Conservation (phyloP, 352 stramenopile species). For the Pythium phragmiticola region DNA sequence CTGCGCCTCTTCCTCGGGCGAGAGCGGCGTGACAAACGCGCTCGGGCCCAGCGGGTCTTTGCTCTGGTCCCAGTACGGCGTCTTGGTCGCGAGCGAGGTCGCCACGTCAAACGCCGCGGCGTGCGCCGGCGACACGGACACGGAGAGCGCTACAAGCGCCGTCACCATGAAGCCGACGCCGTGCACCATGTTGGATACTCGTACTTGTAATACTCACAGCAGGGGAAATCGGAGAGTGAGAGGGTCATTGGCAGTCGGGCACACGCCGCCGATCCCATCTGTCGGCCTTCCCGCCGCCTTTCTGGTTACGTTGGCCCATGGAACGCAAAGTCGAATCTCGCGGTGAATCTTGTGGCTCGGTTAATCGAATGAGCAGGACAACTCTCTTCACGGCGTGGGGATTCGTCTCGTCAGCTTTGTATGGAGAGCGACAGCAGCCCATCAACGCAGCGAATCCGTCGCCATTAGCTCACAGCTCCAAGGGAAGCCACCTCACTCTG, state of each 20-base stretch:
- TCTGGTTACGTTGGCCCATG: no score
- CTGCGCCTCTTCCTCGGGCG: conserved; percentile 7
- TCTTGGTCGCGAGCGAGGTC: conserved; percentile 28
- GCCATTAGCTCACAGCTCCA: conserved; percentile 1
- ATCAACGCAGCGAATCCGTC: conserved; percentile 3
- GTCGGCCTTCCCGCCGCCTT: no score
- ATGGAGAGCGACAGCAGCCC: neutral
- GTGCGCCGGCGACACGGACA: neutral
- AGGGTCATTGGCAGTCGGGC: neutral
- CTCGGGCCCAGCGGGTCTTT: conserved; percentile 2
- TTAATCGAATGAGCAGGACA: no score
- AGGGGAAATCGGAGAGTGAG: neutral
- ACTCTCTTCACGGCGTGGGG: no score
- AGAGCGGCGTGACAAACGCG: neutral
- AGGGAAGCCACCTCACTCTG: neutral
- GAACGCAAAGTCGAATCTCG: no score
- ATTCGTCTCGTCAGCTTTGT: no score
- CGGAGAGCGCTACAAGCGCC: neutral
- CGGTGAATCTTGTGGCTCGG: no score
- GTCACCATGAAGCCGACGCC: neutral
- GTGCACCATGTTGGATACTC: neutral
- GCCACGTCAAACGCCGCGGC: conserved; percentile 19
- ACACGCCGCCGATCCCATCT: no score
- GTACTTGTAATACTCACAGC: neutral
- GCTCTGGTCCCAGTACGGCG: conserved; percentile 28